Evolutionary conservation across 2,329 filamentous ascomycete genomes (phyloP).

Genomic region (Colletotrichum viniferum): DNA sequence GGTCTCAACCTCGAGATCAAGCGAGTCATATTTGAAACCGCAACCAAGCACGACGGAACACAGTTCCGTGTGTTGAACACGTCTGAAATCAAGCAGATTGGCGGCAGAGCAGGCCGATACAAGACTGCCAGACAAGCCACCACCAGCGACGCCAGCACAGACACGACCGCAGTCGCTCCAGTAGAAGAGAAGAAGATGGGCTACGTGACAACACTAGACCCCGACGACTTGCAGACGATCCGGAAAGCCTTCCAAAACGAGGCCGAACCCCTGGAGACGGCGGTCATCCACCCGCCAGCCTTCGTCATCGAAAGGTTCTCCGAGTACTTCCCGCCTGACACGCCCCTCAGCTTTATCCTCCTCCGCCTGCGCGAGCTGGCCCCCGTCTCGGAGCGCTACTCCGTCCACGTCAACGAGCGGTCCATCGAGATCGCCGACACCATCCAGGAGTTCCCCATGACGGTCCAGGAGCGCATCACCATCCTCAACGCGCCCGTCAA

Average conservation of each 20-base stretch:
- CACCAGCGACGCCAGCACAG: constrained; percentile 8
- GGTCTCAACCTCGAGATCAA: constrained; percentile 92
- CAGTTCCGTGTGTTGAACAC: constrained; percentile 63
- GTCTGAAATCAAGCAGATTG: constrained; percentile 93
- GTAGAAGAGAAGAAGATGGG: constrained; percentile 58
- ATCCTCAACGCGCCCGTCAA: constrained; percentile 75
- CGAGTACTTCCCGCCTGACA: constrained; percentile 79
- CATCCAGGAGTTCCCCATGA: constrained; percentile 75
- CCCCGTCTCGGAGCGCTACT: constrained; percentile 68
- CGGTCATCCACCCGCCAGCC: constrained; percentile 76
- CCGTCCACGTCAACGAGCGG: constrained; percentile 63
- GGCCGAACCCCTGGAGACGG: constrained; percentile 69
- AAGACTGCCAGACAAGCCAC: constrained; percentile 68
- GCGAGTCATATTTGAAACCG: constrained; percentile 84
- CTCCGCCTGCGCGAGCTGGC: constrained; percentile 75
- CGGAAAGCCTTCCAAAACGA: constrained; percentile 65
- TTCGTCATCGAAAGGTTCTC: constrained; percentile 76
- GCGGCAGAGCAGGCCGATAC: constrained; percentile 87
- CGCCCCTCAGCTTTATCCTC: constrained; percentile 84
- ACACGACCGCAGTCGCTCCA: neutral
- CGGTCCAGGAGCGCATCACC: constrained; percentile 74
- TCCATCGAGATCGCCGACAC: constrained; percentile 71
- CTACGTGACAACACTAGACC: constrained; percentile 78
- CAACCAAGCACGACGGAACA: constrained; percentile 72
- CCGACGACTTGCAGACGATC: constrained; percentile 69